phyloP scores from a whole-genome alignment of 805 yeast species.

The Vanderwaltozyma verrucispora region DNA sequence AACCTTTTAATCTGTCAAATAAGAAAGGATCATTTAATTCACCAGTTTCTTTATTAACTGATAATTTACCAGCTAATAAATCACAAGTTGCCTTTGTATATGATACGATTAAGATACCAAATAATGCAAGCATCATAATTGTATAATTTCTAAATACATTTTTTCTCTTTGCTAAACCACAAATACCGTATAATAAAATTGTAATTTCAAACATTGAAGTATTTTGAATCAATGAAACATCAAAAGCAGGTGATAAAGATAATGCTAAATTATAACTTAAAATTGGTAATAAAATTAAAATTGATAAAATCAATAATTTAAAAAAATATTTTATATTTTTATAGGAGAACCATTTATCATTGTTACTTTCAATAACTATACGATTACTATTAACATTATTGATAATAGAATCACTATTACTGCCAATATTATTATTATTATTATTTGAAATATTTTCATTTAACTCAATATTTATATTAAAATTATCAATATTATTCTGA shows the following conservation, averaged over 20 bases:
- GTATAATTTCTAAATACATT: slow-evolving; percentile 19
- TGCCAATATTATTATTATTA: too few species aligned
- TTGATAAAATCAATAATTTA: slow-evolving; percentile 13
- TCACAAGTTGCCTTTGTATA: slow-evolving; percentile 28
- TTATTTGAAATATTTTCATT: background rate
- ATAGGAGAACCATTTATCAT: background rate
- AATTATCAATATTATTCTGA: background rate
- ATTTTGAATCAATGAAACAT: slow-evolving; percentile 25
- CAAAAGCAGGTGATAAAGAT: slow-evolving; percentile 25
- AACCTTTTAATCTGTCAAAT: slow-evolving; percentile 28
- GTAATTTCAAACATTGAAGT: slow-evolving; percentile 26
- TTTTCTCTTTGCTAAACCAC: slow-evolving; percentile 19
- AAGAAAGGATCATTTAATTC: slow-evolving; percentile 28
- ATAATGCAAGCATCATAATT: slow-evolving; percentile 21
- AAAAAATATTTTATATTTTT: slow-evolving; percentile 5
- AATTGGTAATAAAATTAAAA: slow-evolving; percentile 11
- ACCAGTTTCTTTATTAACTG: slow-evolving; percentile 26
- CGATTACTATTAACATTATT: too few species aligned
- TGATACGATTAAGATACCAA: slow-evolving; percentile 23
- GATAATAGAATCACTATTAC: too few species aligned
- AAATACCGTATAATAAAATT: slow-evolving; percentile 24
- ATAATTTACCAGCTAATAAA: slow-evolving; percentile 24
- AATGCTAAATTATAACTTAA: slow-evolving; percentile 18
- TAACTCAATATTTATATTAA: background rate
- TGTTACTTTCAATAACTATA: too few species aligned